Evolutionary conservation across 257 asterid genomes (phyloP), one percentile per base, ranked within the genome.

Genomic region (Scutellaria baicalensis): DNA sequence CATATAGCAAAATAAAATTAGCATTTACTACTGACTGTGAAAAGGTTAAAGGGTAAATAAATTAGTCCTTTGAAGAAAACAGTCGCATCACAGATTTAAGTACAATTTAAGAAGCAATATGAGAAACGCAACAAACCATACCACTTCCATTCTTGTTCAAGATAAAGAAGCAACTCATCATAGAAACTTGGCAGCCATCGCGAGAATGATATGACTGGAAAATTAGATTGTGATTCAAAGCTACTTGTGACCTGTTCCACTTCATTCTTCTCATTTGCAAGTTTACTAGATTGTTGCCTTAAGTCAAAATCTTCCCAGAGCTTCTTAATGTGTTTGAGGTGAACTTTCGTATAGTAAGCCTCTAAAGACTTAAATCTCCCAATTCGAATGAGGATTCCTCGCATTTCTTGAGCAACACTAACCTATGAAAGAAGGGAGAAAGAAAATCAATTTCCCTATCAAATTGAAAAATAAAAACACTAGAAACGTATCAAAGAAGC

Each of bases 111-210:
- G 61, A 45, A 47, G 18, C 50, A 9, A 36, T 62, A 18, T 1
- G 35, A 35, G 45, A 21, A 48, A 56, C n/a, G 56, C 36, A 27
- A 63, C 21, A 64, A 72, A 61, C 27, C 78, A 23, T 85, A 94
- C 97, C 99, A 94, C 83, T 94, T 94, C 99, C 97, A 94, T 79
- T 91, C 99, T 83, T 94, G 99, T 80, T 94, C 99, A 73, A 94
- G 93, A 82, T 89, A 94, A 55, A 91, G 95, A 66, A 94, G 85
- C 81, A 94, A 80, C 85, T 89, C 97, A 67, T 94, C 99, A 6
- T 91, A 91, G 84, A 94, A 94, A 81, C 77, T 86, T 18, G 94
- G 94, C 81, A 94, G 72, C 97, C 97, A 94, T 78, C 86, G 84
- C 17, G 97, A 82, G 79, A 91, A 89, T 70, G 95, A 81, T 60